phyloP scores from a whole-genome alignment of 352 stramenopile species.

The Globisporangium spinosum region DNA sequence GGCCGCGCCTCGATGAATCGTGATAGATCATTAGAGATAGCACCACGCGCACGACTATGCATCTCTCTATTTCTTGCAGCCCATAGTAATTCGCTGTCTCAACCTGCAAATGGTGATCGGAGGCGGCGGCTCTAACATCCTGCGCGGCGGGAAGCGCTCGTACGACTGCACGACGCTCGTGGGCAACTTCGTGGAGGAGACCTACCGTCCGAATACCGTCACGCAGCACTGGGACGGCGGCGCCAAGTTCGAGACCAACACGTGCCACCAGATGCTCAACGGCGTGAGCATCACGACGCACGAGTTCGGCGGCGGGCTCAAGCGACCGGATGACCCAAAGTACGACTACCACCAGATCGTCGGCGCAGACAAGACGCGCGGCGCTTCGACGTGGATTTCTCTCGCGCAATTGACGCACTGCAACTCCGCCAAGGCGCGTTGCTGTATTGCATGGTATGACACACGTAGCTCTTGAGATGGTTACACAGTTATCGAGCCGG shows the following conservation, averaged over 20 bases:
- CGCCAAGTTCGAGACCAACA: conserved; percentile 52
- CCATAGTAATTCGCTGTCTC: not conserved
- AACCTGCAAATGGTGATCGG: conserved; percentile 28
- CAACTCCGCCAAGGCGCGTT: conserved; percentile 38
- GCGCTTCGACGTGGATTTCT: conserved; percentile 48
- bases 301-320: conserved; percentile 51
- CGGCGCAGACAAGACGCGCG: conserved; percentile 53
- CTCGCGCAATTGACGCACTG: conserved; percentile 52
- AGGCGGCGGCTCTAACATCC: conserved; percentile 74
- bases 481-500: not conserved
- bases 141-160: conserved; percentile 70
- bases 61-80: not conserved
- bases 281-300: conserved; percentile 29
- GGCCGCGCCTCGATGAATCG: not conserved
- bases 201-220: conserved; percentile 54
- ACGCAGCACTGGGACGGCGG: conserved; percentile 39
- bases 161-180: conserved; percentile 79
- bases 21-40: not conserved
- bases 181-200: conserved; percentile 80
- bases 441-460: not conserved
- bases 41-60: not conserved
- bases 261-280: conserved; percentile 52
- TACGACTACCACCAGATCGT: conserved; percentile 73
- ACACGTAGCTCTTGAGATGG: not conserved
- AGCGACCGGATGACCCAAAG: conserved; percentile 44